Conservation (phyloP, 495 filamentous ascomycete genomes). For the Barbatosphaeria neglecta region DNA sequence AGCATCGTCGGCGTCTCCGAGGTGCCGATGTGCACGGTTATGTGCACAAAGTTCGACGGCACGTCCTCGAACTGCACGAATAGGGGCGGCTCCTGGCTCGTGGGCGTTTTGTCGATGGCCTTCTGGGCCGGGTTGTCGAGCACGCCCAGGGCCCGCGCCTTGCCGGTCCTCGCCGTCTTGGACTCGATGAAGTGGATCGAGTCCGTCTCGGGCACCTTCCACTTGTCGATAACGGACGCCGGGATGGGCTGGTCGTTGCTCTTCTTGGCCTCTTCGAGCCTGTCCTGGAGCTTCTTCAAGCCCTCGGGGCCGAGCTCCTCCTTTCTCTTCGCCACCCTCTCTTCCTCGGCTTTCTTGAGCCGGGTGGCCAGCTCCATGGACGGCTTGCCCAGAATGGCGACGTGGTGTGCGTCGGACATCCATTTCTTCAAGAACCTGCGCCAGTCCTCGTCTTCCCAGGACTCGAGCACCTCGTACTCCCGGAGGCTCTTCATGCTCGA, state of each 20-base stretch:
- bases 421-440: slow-evolving; percentile 67
- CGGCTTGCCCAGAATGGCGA: slow-evolving; percentile 80
- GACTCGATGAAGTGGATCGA: slow-evolving; percentile 92
- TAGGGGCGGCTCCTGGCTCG: slow-evolving; percentile 48
- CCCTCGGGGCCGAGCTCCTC: slow-evolving; percentile 38
- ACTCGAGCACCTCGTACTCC: slow-evolving; percentile 65
- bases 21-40: slow-evolving; percentile 68
- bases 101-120: slow-evolving; percentile 60
- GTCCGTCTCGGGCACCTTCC: slow-evolving; percentile 68
- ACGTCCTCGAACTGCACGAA: slow-evolving; percentile 98
- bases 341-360: slow-evolving; percentile 60
- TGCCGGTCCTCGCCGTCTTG: slow-evolving; percentile 70
- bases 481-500: slow-evolving; percentile 52
- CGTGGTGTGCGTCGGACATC: slow-evolving; percentile 74
- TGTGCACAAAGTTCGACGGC: slow-evolving; percentile 75
- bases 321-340: slow-evolving; percentile 41
- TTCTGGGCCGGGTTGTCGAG: slow-evolving; percentile 61
- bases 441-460: slow-evolving; percentile 79
- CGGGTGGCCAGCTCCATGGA: slow-evolving; percentile 58
- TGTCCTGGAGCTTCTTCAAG: slow-evolving; percentile 58
- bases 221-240: slow-evolving; percentile 60
- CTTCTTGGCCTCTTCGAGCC: slow-evolving; percentile 66
- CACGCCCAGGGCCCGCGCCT: slow-evolving; percentile 57
- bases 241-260: slow-evolving; percentile 77
- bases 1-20: slow-evolving; percentile 57